phyloP scores from a whole-genome alignment of 2,329 filamentous ascomycete species.

The Xylariaceae sp. region DNA sequence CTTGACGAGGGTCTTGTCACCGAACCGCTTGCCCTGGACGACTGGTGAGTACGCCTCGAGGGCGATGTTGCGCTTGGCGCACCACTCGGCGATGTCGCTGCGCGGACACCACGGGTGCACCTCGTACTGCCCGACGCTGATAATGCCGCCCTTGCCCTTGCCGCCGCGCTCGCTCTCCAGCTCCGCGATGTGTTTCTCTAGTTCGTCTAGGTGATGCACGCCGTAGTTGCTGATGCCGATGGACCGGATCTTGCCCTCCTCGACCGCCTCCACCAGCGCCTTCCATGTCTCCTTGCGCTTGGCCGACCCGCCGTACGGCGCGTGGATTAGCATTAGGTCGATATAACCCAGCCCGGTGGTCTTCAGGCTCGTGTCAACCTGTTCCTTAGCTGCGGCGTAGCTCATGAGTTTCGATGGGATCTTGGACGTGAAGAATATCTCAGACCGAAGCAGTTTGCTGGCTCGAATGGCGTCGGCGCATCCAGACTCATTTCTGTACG shows the following conservation, averaged over 20 bases:
- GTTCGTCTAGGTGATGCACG: slow-evolving; percentile 63
- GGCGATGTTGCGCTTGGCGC: slow-evolving; percentile 62
- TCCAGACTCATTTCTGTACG: slow-evolving; percentile 54
- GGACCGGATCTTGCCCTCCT: slow-evolving; percentile 62
- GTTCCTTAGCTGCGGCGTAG: slow-evolving; percentile 66
- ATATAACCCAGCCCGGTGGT: slow-evolving; percentile 67
- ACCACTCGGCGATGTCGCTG: slow-evolving; percentile 81
- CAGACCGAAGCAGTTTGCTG: slow-evolving; percentile 47
- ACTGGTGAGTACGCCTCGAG: slow-evolving; percentile 67
- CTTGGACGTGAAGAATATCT: slow-evolving; percentile 61
- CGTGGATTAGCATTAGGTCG: slow-evolving; percentile 67
- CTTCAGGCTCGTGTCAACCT: slow-evolving; percentile 65
- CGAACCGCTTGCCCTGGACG: slow-evolving; percentile 69
- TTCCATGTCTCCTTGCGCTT: slow-evolving; percentile 63
- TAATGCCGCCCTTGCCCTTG: slow-evolving; percentile 67
- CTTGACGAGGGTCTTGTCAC: slow-evolving; percentile 65
- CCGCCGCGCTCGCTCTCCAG: slow-evolving; percentile 64
- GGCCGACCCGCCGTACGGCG: slow-evolving; percentile 60
- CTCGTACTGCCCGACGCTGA: slow-evolving; percentile 87
- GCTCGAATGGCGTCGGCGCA: slow-evolving; percentile 49
- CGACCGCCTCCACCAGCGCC: slow-evolving; percentile 65
- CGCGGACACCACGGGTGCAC: slow-evolving; percentile 86
- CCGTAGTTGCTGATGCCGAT: slow-evolving; percentile 70
- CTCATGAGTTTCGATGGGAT: slow-evolving; percentile 47
- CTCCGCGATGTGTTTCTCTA: slow-evolving; percentile 61